Percentiles rank a stretch among this genome's conserved stretches.
phyloP scores from a whole-genome alignment of 75 land plant genomes.

The Pinus tabuliformis region DNA sequence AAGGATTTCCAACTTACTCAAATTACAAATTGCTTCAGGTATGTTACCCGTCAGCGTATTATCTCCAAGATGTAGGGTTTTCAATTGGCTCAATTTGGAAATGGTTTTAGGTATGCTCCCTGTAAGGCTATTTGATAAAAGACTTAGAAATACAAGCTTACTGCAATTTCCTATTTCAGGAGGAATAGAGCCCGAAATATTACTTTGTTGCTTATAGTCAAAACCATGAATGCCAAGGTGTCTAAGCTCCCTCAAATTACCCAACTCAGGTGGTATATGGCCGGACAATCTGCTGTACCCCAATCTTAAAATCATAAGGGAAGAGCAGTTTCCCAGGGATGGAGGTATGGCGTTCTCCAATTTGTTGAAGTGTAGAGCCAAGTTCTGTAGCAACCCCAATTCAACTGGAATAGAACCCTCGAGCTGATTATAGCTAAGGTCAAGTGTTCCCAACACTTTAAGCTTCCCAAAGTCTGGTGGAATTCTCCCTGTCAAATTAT shows the following conservation, averaged over 20 bases:
- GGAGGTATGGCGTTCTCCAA: slow-evolving; percentile 6
- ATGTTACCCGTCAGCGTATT: too few relatives aligned
- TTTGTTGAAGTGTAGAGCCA: slow-evolving; percentile 6
- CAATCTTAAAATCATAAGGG: neutral
- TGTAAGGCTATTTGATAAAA: too few relatives aligned
- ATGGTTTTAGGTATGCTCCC: too few relatives aligned
- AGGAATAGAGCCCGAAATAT: too few relatives aligned
- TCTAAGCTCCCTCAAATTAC: neutral
- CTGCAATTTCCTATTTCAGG: too few relatives aligned
- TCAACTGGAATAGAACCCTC: slow-evolving; percentile 7
- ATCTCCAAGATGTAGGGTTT: too few relatives aligned
- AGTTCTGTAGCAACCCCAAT: slow-evolving; percentile 1
- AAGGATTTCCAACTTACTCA: too few relatives aligned
- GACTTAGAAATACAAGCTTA: too few relatives aligned
- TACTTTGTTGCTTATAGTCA: too few relatives aligned
- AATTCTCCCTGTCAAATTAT: slow-evolving; percentile 17
- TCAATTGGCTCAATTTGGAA: too few relatives aligned
- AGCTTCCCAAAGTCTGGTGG: slow-evolving; percentile 20
- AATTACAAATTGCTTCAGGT: too few relatives aligned
- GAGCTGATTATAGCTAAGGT: slow-evolving; percentile 9
- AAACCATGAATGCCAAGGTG: too few relatives aligned
- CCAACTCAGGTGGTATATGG: slow-evolving; percentile 2
- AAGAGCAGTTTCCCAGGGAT: neutral
- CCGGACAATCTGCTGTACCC: neutral
- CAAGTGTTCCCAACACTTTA: slow-evolving; percentile 4